A percentile compares a stretch with the other conserved stretches of the same genome.
Evolutionary conservation across 2,329 filamentous ascomycete genomes (phyloP).

Genomic region (Neopestalotiopsis sp.): DNA sequence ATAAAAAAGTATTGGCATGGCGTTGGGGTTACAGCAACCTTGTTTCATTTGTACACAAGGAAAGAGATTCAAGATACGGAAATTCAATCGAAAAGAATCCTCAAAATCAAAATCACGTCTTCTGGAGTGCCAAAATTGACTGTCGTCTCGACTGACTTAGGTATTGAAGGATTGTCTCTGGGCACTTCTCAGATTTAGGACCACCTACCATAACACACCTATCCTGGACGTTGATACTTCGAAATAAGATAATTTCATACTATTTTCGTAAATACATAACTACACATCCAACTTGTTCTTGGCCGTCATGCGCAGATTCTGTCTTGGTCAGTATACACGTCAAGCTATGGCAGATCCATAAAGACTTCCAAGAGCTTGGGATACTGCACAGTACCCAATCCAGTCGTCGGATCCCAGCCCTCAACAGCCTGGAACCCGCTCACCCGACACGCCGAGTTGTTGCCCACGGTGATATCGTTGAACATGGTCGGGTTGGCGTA

Average conservation of each 20-base stretch:
- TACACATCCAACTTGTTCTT: too few relatives aligned
- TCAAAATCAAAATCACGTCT: neutral
- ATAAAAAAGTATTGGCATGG: neutral
- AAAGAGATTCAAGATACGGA: neutral
- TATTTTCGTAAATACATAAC: too few relatives aligned
- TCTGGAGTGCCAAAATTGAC: neutral
- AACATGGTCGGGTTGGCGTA: slow-evolving; percentile 21
- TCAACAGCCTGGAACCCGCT: slow-evolving; percentile 49
- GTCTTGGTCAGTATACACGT: too few relatives aligned
- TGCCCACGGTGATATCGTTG: slow-evolving; percentile 18
- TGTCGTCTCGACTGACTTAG: neutral
- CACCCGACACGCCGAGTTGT: slow-evolving; percentile 24
- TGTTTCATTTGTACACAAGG: slow-evolving; percentile 6
- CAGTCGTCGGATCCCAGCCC: slow-evolving; percentile 56
- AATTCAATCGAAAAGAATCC: neutral
- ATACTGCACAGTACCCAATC: slow-evolving; percentile 42
- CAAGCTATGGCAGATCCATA: slow-evolving; percentile 16
- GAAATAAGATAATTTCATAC: too few relatives aligned
- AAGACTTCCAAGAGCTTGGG: slow-evolving; percentile 15
- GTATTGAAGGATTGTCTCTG: too few relatives aligned
- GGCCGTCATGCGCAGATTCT: too few relatives aligned
- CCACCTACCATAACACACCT: too few relatives aligned
- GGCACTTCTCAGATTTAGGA: too few relatives aligned
- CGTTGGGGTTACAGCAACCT: neutral
- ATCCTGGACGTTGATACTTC: too few relatives aligned